These are phyloP conservation scores for Pistacia integerrima DNA, from an alignment of 345 rosid species.

Conservation along the genomic window DNA sequence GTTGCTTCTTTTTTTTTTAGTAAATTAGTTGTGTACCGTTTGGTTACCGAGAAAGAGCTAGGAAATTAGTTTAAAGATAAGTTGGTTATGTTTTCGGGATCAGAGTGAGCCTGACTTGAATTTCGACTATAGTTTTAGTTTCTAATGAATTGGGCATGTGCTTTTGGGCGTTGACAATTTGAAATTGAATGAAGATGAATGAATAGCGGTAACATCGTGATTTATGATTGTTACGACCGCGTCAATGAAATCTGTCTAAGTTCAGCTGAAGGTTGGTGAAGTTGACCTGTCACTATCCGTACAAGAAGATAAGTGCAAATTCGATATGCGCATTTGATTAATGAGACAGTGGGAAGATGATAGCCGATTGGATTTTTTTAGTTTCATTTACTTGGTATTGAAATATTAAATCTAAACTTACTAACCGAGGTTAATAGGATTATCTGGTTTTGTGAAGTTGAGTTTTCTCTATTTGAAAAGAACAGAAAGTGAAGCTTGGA, in stretches of 20 bases:
- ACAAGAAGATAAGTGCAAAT: not conserved
- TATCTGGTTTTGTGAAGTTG: slow-evolving; percentile 1
- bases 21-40: not conserved
- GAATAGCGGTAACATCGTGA: not conserved
- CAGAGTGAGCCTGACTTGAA: slow-evolving; percentile 3
- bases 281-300: not conserved
- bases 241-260: not conserved
- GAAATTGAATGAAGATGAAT: not conserved
- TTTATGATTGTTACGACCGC: not conserved
- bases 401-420: not conserved
- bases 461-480: not conserved
- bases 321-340: not conserved
- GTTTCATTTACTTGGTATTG: not conserved
- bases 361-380: not conserved
- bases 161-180: not conserved
- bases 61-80: not conserved
- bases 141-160: not conserved
- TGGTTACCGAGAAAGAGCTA: not conserved
- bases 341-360: not conserved
- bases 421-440: not conserved
- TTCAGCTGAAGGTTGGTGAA: not conserved
- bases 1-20: not conserved
- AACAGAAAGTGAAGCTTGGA: not conserved
- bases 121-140: not conserved
- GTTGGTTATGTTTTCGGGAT: slow-evolving; percentile 1